Evolutionary conservation across 345 rosid species (phyloP).

Genomic region (Sisymbrium altissimum): DNA sequence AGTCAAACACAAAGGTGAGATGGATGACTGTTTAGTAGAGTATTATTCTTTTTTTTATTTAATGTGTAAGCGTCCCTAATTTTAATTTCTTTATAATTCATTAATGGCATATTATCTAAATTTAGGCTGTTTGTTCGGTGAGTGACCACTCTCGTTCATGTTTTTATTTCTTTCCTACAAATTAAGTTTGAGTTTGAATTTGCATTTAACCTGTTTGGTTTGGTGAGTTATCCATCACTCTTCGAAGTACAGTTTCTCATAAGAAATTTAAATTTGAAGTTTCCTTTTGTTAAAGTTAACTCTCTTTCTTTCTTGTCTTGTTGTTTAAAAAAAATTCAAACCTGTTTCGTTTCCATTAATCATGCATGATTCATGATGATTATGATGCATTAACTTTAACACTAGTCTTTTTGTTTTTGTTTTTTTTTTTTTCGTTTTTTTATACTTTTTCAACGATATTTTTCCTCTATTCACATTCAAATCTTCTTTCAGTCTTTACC

Average conservation of each 20-base stretch:
- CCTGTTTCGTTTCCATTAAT: background rate
- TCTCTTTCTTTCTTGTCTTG: background rate
- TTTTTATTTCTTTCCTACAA: background rate
- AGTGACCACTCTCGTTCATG: constrained; percentile 18
- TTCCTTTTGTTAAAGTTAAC: background rate
- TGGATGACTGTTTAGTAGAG: background rate
- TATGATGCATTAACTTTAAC: background rate
- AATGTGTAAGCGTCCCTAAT: background rate
- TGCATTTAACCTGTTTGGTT: constrained; percentile 7
- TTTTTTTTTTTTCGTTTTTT: background rate
- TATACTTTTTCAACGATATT: background rate
- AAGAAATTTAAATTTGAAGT: background rate
- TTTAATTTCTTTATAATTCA: background rate
- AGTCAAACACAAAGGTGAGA: constrained; percentile 13
- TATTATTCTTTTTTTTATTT: background rate
- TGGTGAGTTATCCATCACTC: constrained; percentile 16
- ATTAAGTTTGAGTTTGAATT: background rate
- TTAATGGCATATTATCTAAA: constrained; percentile 18
- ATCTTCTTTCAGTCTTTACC: too few species aligned
- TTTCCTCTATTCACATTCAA: background rate
- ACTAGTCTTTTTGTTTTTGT: background rate
- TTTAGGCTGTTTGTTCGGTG: constrained; percentile 32
- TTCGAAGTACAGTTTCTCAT: background rate
- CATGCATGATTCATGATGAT: constrained; percentile 7
- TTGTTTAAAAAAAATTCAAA: background rate